These are phyloP conservation scores for Cucurbita moschata DNA, from an alignment of 306 rosid genomes.

Conservation along the genomic window DNA sequence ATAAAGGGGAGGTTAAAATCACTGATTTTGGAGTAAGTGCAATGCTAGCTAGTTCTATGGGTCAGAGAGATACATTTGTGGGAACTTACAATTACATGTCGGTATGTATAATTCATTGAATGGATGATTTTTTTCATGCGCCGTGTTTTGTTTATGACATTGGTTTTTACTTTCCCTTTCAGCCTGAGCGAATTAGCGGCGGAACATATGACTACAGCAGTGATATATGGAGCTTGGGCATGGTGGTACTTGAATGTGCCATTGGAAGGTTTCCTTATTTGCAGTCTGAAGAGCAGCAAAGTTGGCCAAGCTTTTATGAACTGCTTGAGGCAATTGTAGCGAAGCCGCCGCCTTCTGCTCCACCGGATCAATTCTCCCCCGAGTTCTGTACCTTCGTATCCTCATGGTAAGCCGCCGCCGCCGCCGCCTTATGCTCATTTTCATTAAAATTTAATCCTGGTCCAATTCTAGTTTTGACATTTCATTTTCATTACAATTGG, in stretches of 20 bases:
- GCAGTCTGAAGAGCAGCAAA: constrained; percentile 82
- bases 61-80: constrained; percentile 94
- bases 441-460: neutral
- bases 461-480: neutral
- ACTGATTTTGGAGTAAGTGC: constrained; percentile 99
- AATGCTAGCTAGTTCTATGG: constrained; percentile 85
- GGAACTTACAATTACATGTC: constrained; percentile 99
- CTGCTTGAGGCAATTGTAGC: constrained; percentile 80
- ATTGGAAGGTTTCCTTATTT: constrained; percentile 88
- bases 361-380: constrained; percentile 87
- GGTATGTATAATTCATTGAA: constrained; percentile 42
- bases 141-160: neutral
- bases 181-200: constrained; percentile 97
- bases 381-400: constrained; percentile 91
- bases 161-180: constrained; percentile 15
- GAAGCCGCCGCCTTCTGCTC: constrained; percentile 92
- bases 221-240: constrained; percentile 92
- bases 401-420: constrained; percentile 48
- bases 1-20: constrained; percentile 91
- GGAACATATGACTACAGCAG: constrained; percentile 85
- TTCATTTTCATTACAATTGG: constrained; percentile 15
- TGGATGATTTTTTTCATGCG: neutral
- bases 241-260: constrained; percentile 98
- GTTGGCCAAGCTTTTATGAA: constrained; percentile 87
- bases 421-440: too few species aligned